phyloP scores from a whole-genome alignment of 805 yeast genomes.

The Kluyveromyces wickerhamii region DNA sequence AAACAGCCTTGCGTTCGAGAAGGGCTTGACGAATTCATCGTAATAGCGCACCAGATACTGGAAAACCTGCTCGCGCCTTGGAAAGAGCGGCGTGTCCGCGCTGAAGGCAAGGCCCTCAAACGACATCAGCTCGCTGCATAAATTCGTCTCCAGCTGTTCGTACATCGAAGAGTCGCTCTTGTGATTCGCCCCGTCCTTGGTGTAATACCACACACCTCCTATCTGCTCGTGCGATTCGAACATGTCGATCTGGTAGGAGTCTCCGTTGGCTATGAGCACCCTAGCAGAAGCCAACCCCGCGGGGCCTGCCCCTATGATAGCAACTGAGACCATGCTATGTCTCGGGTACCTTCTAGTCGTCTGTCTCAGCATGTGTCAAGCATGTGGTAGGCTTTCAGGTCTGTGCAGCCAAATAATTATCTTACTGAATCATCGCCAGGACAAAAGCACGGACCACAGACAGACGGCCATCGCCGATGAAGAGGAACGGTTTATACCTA shows the following conservation, averaged over 20 bases:
- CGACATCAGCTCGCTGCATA: conserved; percentile 59
- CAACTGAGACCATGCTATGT: conserved; percentile 33
- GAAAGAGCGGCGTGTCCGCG: conserved; percentile 40
- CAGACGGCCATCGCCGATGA: not conserved
- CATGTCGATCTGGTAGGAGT: conserved; percentile 41
- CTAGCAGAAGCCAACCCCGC: conserved; percentile 60
- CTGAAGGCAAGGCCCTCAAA: conserved; percentile 47
- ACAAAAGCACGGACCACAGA: not conserved
- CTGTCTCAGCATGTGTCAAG: too few species aligned
- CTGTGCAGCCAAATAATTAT: too few species aligned
- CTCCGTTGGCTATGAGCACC: conserved; percentile 48
- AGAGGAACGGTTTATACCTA: too few species aligned
- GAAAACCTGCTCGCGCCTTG: conserved; percentile 52
- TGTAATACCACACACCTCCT: conserved; percentile 80
- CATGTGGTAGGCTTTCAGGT: too few species aligned
- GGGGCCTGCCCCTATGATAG: conserved; percentile 76
- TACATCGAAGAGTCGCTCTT: conserved; percentile 58
- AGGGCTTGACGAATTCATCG: not conserved
- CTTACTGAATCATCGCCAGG: too few species aligned
- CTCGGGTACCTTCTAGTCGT: too few species aligned
- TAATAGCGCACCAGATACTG: conserved; percentile 38
- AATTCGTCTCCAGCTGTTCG: conserved; percentile 60
- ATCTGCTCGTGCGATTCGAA: conserved; percentile 49
- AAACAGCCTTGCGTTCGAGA: not conserved
- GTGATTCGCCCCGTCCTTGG: conserved; percentile 18